phyloP scores from a whole-genome alignment of 73 alveolate species.

The Paramecium caudatum region DNA sequence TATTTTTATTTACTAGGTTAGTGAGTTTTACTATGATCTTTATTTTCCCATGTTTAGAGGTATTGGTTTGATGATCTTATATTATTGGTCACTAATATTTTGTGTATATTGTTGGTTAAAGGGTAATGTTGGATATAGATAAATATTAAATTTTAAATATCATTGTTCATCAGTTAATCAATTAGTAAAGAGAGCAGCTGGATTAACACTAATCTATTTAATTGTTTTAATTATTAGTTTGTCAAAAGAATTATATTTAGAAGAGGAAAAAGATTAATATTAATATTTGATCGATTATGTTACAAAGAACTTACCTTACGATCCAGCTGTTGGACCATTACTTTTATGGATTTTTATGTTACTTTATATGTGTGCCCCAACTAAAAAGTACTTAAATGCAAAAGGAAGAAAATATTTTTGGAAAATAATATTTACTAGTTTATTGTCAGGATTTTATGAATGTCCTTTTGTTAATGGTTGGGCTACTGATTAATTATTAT shows the following conservation, averaged over 20 bases:
- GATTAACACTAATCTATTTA: constrained; percentile 8
- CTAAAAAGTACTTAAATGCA: constrained; percentile 40
- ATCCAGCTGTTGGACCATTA: constrained; percentile 56
- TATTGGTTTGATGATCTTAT: constrained; percentile 33
- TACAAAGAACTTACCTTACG: background rate
- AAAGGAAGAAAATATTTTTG: constrained; percentile 56
- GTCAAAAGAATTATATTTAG: constrained; percentile 7
- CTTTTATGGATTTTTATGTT: constrained; percentile 41
- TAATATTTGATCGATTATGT: background rate
- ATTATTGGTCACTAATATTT: constrained; percentile 63
- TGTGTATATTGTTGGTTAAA: constrained; percentile 63
- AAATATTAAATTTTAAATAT: constrained; percentile 1
- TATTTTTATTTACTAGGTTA: background rate
- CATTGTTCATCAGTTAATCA: constrained; percentile 43
- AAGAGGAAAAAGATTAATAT: background rate
- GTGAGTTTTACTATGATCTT: constrained; percentile 50
- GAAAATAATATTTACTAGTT: background rate
- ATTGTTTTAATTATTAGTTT: background rate
- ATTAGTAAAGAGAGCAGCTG: constrained; percentile 34
- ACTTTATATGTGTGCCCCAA: constrained; percentile 38
- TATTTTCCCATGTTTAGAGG: constrained; percentile 60
- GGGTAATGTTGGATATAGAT: constrained; percentile 68
- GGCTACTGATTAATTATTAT: constrained; percentile 56
- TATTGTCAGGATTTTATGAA: constrained; percentile 16
- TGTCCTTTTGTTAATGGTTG: constrained; percentile 34